phyloP scores from a whole-genome alignment of 768 basidiomycete genomes.

The Trametes meyenii region DNA sequence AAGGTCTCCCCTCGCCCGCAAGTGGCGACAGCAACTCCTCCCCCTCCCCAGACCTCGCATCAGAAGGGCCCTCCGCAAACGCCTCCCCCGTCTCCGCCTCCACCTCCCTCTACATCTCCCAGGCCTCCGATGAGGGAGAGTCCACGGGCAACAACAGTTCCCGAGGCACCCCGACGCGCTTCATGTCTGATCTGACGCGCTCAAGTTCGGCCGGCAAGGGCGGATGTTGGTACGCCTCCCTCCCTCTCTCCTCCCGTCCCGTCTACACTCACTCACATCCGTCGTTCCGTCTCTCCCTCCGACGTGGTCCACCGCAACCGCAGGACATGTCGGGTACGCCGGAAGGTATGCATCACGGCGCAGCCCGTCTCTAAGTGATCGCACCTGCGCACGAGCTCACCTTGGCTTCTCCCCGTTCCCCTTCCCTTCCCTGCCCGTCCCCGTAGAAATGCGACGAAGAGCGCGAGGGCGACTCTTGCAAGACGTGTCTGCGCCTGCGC shows the following conservation, averaged over 20 bases:
- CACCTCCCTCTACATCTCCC: conserved; percentile 20
- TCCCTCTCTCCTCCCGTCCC: neutral
- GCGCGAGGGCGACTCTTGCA: conserved; percentile 74
- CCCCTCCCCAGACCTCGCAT: conserved; percentile 26
- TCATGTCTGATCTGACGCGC: conserved; percentile 33
- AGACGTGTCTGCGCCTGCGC: conserved; percentile 77
- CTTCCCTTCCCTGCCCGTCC: conserved; percentile 7
- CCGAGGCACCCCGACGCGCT: conserved; percentile 54
- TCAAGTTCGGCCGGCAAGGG: conserved; percentile 63
- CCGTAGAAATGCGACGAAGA: conserved; percentile 87
- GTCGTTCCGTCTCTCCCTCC: conserved; percentile 3
- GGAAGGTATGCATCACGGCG: conserved; percentile 59
- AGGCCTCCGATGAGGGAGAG: conserved; percentile 25
- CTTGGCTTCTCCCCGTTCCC: conserved; percentile 4
- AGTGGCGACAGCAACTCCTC: conserved; percentile 24
- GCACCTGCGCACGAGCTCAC: conserved; percentile 3
- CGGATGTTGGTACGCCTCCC: conserved; percentile 70
- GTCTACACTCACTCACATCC: conserved; percentile 4
- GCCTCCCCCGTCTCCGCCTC: conserved; percentile 26
- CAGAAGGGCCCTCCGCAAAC: conserved; percentile 23
- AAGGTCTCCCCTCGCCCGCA: conserved; percentile 20
- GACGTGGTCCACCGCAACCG: neutral
- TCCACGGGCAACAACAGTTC: conserved; percentile 25
- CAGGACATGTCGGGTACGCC: conserved; percentile 83
- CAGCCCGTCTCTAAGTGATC: conserved; percentile 24